Evolutionary conservation across 2,329 filamentous ascomycete genomes (phyloP), one percentile per base, ranked within the genome.

Genomic region (Xylariaceae sp.): DNA sequence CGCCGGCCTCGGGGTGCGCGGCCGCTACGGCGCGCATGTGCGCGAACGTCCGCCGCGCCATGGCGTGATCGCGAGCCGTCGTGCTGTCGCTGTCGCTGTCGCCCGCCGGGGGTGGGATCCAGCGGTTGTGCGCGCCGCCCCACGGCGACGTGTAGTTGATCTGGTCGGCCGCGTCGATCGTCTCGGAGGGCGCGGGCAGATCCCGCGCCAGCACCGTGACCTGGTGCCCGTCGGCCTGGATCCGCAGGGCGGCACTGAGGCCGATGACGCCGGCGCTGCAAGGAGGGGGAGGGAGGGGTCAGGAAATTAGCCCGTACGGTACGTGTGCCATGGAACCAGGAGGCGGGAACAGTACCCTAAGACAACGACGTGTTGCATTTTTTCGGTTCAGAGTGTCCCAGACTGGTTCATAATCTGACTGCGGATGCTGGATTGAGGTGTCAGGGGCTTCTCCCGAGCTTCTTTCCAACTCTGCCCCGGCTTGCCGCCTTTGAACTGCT

Each of bases 121-220:
- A 70, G 25, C 70, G 63, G 42, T 73, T 70, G 46, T 76, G 70
- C 2, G 72, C 71, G 9, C 72, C 72, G 22, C 64, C 72, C 71
- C 70, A 75, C 32, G 71, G 70, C 19, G 72, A 75, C 11, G 72
- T 68, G 48, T 67, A 76, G 56, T 75, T 63, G 47, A 70, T 64
- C 36, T 61, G 53, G 1, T 54, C 40, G 11, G 39, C 39, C 5
- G 58, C 47, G 37, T 67, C 60, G 21, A 65, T 55, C 10, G 63
- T 60, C 47, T 69, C 67, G 29, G 60, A 67, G 8, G 65, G 61
- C n/a, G 49, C 52, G 8, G 67, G 67, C 30, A 71, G 65, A 48
- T 70, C 63, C 22, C 53, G 57, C 14, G 67, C 65, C 3, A 71
- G 42, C 30, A 71, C 59, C 13, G 60, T 61, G 10, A 70, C 61